Conservation (phyloP, 768 basidiomycete genomes). For the Erythrobasidium yunnanense region DNA sequence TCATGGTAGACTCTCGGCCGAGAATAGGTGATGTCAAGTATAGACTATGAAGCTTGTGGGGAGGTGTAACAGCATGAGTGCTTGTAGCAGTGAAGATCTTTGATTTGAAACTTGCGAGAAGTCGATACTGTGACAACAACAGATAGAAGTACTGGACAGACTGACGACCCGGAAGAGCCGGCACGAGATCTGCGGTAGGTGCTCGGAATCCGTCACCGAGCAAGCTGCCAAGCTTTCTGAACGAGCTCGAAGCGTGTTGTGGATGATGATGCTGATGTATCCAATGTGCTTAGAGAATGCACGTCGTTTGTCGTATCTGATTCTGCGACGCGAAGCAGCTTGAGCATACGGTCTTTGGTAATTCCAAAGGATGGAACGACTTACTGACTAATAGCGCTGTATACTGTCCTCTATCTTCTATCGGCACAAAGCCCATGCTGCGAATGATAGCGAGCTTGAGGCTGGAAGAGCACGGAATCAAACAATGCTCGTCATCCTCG, state of each 20-base stretch:
- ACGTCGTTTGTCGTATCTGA: constrained; percentile 7
- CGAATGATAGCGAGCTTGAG: constrained; percentile 7
- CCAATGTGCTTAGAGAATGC: background rate
- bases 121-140: background rate
- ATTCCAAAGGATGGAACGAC: background rate
- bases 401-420: background rate
- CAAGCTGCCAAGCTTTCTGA: constrained; percentile 4
- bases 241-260: background rate
- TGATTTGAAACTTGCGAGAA: background rate
- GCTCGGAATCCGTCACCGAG: background rate
- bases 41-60: no score
- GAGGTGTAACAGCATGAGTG: no score
- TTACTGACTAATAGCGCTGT: constrained; percentile 6
- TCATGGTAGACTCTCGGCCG: no score
- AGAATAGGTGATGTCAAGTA: no score
- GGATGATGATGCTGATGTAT: background rate
- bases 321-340: background rate
- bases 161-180: background rate
- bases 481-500: no score
- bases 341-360: background rate
- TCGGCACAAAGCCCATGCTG: constrained; percentile 16
- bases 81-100: background rate
- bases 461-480: no score
- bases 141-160: background rate
- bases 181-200: background rate